Conservation (phyloP, 257 asterid species). For the Rauvolfia tetraphylla region DNA sequence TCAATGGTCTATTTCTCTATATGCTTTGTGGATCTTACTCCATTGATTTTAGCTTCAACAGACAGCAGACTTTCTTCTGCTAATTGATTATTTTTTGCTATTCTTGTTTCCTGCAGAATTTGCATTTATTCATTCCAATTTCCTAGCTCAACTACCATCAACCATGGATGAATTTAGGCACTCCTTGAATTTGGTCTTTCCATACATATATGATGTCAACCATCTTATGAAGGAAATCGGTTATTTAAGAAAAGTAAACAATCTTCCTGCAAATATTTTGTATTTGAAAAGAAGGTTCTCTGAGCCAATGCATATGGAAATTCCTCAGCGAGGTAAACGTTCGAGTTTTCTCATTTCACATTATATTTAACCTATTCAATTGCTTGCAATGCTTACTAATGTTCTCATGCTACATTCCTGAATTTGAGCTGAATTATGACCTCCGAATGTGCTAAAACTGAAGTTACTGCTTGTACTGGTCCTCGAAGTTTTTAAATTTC, state of each 20-base stretch:
- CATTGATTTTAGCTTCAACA: conserved; percentile 16
- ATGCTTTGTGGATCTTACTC: neutral
- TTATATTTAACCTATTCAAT: neutral
- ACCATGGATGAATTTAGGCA: conserved; percentile 57
- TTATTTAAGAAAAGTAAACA: conserved; percentile 45
- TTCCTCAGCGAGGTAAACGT: conserved; percentile 50
- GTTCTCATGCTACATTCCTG: neutral
- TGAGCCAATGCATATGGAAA: conserved; percentile 52
- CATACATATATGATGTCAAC: conserved; percentile 59
- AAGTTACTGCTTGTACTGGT: neutral
- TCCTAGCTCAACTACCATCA: conserved; percentile 69
- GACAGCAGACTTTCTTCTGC: conserved; percentile 19
- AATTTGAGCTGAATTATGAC: neutral
- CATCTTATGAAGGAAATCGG: conserved; percentile 72
- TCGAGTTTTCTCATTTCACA: conserved; percentile 9
- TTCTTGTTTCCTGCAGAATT: conserved; percentile 56
- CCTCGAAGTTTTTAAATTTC: neutral
- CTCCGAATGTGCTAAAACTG: neutral
- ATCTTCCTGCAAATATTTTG: conserved; percentile 53
- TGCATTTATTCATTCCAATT: conserved; percentile 66
- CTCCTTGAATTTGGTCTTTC: conserved; percentile 53
- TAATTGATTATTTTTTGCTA: neutral
- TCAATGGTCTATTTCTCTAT: conserved; percentile 60
- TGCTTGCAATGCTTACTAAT: neutral
- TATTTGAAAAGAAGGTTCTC: conserved; percentile 50